phyloP scores from a whole-genome alignment of 441 rosid genomes.

The Erysimum cheiri region DNA sequence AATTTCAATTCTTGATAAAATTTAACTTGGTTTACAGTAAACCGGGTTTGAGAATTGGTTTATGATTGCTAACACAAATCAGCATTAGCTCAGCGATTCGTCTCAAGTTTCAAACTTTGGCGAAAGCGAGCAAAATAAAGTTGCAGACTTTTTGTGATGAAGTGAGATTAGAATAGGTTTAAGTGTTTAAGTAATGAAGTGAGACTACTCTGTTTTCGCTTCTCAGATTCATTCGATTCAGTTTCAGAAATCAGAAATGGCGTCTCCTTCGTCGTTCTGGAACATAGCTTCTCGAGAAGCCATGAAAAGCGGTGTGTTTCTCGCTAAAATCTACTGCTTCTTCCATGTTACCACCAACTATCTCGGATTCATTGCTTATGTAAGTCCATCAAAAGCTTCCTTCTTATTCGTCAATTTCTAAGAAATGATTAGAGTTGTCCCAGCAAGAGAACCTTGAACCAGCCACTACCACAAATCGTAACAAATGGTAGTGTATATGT shows the following conservation, averaged over 20 bases:
- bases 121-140: background rate
- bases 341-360: slow-evolving; percentile 61
- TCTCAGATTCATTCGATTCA: background rate
- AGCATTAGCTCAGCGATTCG: background rate
- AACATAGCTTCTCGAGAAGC: slow-evolving; percentile 37
- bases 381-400: slow-evolving; percentile 36
- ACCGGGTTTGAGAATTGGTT: background rate
- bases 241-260: slow-evolving; percentile 22
- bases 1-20: background rate
- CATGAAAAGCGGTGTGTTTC: slow-evolving; percentile 18
- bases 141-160: background rate
- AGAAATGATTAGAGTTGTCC: too few relatives aligned
- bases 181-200: background rate
- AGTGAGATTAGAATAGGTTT: background rate
- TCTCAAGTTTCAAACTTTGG: background rate
- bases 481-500: too few relatives aligned
- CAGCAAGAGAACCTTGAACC: too few relatives aligned
- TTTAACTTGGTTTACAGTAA: background rate
- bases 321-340: slow-evolving; percentile 51
- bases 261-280: slow-evolving; percentile 39
- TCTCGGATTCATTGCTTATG: slow-evolving; percentile 50
- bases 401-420: background rate
- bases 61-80: background rate
- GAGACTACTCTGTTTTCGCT: background rate
- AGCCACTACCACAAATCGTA: too few relatives aligned